phyloP scores from a whole-genome alignment of 2,329 filamentous ascomycete species.

The Fonsecaea monophora region DNA sequence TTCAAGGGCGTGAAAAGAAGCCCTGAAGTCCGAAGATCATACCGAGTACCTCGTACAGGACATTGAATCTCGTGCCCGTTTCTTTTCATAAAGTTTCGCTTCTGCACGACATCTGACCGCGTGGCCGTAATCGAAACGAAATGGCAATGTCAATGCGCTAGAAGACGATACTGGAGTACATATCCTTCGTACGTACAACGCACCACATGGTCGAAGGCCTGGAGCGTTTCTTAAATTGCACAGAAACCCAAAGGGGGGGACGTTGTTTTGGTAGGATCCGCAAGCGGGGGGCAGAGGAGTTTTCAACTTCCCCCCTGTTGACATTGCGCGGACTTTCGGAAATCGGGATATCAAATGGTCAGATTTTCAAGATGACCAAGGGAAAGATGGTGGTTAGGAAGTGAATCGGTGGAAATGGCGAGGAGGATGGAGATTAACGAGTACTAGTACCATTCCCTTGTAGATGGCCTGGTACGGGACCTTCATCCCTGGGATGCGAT shows the following conservation, averaged over 20 bases:
- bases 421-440: conserved; percentile 3
- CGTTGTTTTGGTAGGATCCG: not conserved
- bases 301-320: not conserved
- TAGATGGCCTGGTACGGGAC: not conserved
- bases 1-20: conserved; percentile 66
- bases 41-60: too few species aligned
- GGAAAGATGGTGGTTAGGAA: conserved; percentile 10
- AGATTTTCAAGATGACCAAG: conserved; percentile 4
- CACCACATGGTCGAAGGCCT: not conserved
- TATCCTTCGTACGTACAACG: not conserved
- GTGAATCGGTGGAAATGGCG: conserved; percentile 21
- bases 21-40: not conserved
- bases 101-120: conserved; percentile 10
- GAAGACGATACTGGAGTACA: not conserved
- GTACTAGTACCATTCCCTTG: too few species aligned
- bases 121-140: not conserved
- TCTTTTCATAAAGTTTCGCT: conserved; percentile 8
- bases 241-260: not conserved
- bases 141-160: not conserved
- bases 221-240: conserved; percentile 3
- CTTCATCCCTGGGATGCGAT: not conserved
- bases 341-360: not conserved
- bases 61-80: not conserved
- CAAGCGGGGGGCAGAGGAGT: not conserved
- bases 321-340: conserved; percentile 7